These are phyloP conservation scores for Seiridium cupressi DNA, from an alignment of 2,329 filamentous ascomycete genomes.

Conservation along the genomic window DNA sequence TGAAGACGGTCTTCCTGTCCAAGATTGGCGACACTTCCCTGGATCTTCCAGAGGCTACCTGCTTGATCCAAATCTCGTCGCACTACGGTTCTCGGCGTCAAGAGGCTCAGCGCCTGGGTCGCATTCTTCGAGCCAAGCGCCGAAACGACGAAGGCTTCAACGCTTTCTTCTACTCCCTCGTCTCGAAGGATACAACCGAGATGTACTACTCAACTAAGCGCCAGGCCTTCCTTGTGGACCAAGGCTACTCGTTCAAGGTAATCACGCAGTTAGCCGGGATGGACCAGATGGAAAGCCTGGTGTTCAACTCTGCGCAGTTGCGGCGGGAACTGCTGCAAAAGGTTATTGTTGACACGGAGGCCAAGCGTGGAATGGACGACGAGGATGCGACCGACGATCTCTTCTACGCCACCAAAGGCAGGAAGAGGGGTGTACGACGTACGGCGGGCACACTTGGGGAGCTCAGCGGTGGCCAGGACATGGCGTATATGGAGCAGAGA, in stretches of 20 bases:
- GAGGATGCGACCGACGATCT: conserved; percentile 59
- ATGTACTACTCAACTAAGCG: conserved; percentile 98
- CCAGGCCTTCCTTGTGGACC: conserved; percentile 95
- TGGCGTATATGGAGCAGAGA: conserved; percentile 92
- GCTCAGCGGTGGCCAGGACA: conserved; percentile 87
- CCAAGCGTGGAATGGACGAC: conserved; percentile 56
- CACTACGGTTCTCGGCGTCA: conserved; percentile 97
- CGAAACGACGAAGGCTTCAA: conserved; percentile 98
- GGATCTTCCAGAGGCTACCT: conserved; percentile 93
- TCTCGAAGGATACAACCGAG: conserved; percentile 95
- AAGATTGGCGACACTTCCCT: conserved; percentile 99
- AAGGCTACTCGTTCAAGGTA: conserved; percentile 98
- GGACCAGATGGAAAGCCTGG: conserved; percentile 76
- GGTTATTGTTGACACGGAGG: conserved; percentile 84
- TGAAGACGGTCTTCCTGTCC: conserved; percentile 92
- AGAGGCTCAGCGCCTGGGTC: conserved; percentile 89
- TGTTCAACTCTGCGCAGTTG: conserved; percentile 76
- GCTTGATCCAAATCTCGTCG: conserved; percentile 94
- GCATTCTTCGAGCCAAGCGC: conserved; percentile 91
- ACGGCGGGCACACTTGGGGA: conserved; percentile 85
- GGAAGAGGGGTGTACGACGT: conserved; percentile 65
- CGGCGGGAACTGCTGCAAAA: conserved; percentile 84
- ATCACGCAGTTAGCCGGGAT: conserved; percentile 95
- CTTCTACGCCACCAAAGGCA: conserved; percentile 28
- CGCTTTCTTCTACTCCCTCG: conserved; percentile 96